phyloP scores from a whole-genome alignment of 2,329 filamentous ascomycete genomes.

The Venturia pyrina region DNA sequence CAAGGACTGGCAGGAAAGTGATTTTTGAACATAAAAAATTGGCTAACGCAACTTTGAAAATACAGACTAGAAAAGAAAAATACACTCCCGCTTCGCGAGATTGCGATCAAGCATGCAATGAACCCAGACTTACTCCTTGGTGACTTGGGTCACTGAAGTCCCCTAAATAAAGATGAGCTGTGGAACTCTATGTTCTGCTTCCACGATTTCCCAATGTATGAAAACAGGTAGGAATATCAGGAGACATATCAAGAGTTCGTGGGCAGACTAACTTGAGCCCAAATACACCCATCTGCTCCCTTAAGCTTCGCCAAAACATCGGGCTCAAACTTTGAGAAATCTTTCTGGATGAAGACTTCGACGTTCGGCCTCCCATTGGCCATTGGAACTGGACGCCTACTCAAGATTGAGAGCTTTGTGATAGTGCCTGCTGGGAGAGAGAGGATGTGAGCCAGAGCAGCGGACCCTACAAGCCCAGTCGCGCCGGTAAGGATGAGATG shows the following conservation, averaged over 20 bases:
- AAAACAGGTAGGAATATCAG: no score
- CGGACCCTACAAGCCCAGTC: conserved; percentile 32
- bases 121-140: conserved; percentile 40
- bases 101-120: not conserved
- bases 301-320: conserved; percentile 49
- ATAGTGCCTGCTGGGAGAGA: conserved; percentile 28
- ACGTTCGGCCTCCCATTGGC: conserved; percentile 51
- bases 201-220: no score
- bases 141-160: conserved; percentile 50
- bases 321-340: conserved; percentile 53
- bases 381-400: conserved; percentile 53
- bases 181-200: no score
- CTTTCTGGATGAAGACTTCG: conserved; percentile 56
- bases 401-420: conserved; percentile 58
- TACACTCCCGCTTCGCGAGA: no score
- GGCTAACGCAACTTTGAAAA: no score
- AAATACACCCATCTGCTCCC: conserved; percentile 59
- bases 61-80: no score
- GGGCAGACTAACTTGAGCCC: conserved; percentile 50
- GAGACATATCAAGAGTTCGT: no score
- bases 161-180: conserved; percentile 21
- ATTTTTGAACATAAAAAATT: no score
- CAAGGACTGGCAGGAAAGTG: no score
- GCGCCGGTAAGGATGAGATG: conserved; percentile 33
- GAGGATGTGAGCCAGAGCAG: conserved; percentile 29